Percentiles rank a stretch among this genome's conserved stretches.
These are phyloP conservation scores for Clonostachys rosea DNA, from an alignment of 2,329 filamentous ascomycete species.

Conservation along the genomic window DNA sequence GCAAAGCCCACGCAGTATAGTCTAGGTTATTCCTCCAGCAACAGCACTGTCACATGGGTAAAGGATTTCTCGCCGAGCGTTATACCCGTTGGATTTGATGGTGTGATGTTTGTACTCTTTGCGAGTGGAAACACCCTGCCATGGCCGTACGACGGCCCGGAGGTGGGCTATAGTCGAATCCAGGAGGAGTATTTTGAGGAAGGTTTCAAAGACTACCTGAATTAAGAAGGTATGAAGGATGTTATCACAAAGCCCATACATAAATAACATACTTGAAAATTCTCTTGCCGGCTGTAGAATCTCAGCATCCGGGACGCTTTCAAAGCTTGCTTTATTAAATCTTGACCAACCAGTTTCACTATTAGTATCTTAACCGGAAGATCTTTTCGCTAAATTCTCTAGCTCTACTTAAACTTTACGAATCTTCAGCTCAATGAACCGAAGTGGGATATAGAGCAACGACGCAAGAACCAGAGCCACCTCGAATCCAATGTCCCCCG, in stretches of 20 bases:
- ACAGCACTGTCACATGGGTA: slow-evolving; percentile 5
- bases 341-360: too few species aligned
- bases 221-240: too few species aligned
- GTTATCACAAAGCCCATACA: too few species aligned
- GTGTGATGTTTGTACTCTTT: slow-evolving; percentile 13
- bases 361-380: too few species aligned
- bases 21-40: slow-evolving; percentile 10
- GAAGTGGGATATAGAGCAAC: slow-evolving; percentile 40
- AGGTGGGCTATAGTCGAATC: slow-evolving; percentile 11
- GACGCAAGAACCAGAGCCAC: slow-evolving; percentile 49
- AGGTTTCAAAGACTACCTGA: neutral
- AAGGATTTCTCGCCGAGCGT: slow-evolving; percentile 6
- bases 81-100: slow-evolving; percentile 10
- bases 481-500: slow-evolving; percentile 64
- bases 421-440: slow-evolving; percentile 35
- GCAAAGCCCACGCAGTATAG: slow-evolving; percentile 10
- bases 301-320: too few species aligned
- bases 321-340: too few species aligned
- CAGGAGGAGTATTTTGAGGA: slow-evolving; percentile 12
- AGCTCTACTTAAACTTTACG: neutral
- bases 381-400: too few species aligned
- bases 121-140: slow-evolving; percentile 12
- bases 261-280: too few species aligned
- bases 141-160: slow-evolving; percentile 11
- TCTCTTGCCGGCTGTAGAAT: too few species aligned